Base-by-base conservation (phyloP, 345 rosid species). In the Acer yangbiense region DNA sequence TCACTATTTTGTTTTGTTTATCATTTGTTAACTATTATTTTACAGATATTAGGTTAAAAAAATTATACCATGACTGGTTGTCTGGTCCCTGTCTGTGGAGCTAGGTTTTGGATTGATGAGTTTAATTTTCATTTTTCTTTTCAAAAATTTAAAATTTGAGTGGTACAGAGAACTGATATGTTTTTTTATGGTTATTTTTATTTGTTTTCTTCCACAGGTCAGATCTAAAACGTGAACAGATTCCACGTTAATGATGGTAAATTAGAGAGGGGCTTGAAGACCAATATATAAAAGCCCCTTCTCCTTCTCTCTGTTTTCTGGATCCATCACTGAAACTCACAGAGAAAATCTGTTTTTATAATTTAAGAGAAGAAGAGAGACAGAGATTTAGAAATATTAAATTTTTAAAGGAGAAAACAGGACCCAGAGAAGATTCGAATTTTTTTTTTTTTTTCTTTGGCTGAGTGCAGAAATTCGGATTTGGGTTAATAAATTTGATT, bases 151-250 rank as follows among this genome's bases (percentile, higher is more conserved):
- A 43, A 2, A 27, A 23, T 48, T 72, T 66, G 48, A 65, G 62
- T 46, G 60, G 67, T 85, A 79, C 85, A 77, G 89, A 86, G 76
- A 82, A 89, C 98, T 93, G 89, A 93, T 88, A 76, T 64, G 20
- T 25, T 79, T 76, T 82, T 83, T 81, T 85, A 35, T 83, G 88
- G 67, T 71, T 68, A 81, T 83, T 73, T 84, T 80, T 87, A 65
- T 46, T 73, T 73, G 71, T 81, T 43, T 81, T 77, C 52, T 83
- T 88, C 84, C 58, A 82, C 97, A 90, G 93, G 97, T 32, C n/a
- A n/a, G n/a, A n/a, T n/a, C n/a, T n/a, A 73, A 85, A 85, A 85
- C 82, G 73, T 85, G 81, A 83, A 74, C 80, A 68, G 78, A 78
- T 77, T 73, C 82, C 69, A 72, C 77, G 74, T 81, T 81, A 84